phyloP scores from a whole-genome alignment of 139 green algal genomes.

The Asterochloris erici region DNA sequence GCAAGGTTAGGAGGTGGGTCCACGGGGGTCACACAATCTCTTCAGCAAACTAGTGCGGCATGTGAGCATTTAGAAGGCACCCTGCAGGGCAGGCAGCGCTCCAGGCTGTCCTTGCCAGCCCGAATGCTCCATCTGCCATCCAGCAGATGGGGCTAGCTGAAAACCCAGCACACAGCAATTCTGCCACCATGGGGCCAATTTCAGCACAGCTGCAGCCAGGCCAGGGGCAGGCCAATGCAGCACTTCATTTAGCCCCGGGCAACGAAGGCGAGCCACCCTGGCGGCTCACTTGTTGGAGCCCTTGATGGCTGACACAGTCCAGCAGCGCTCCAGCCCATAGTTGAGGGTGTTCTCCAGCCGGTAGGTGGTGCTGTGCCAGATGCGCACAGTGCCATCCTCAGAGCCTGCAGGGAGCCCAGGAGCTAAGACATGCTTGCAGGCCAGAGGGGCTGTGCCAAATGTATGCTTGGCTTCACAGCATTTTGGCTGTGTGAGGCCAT shows the following conservation, averaged over 20 bases:
- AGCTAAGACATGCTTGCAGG: background rate
- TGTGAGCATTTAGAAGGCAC: too few species aligned
- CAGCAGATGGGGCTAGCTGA: too few species aligned
- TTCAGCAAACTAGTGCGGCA: too few species aligned
- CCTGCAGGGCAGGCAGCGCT: too few species aligned
- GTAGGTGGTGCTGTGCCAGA: constrained; percentile 99
- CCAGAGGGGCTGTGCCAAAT: constrained; percentile 2
- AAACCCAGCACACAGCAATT: too few species aligned
- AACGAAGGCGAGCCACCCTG: background rate
- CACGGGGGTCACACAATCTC: too few species aligned
- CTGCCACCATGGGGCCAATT: background rate
- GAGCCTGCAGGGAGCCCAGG: constrained; percentile 37
- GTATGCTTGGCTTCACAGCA: too few species aligned
- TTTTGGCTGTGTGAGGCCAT: too few species aligned
- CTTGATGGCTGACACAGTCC: constrained; percentile 81
- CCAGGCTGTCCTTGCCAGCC: too few species aligned
- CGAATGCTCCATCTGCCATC: too few species aligned
- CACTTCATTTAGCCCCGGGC: background rate
- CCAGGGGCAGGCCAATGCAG: background rate
- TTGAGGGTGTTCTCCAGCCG: constrained; percentile 89
- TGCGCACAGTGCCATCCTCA: constrained; percentile 93
- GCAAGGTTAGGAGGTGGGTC: too few species aligned
- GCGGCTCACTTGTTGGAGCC: constrained; percentile 74
- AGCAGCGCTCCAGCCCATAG: constrained; percentile 97
- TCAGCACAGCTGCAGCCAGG: background rate